A percentile compares a stretch with the other conserved stretches of the same genome.
Conservation (phyloP, 371 early-diverging fungal genomes). For the Zancudomyces culisetae region DNA sequence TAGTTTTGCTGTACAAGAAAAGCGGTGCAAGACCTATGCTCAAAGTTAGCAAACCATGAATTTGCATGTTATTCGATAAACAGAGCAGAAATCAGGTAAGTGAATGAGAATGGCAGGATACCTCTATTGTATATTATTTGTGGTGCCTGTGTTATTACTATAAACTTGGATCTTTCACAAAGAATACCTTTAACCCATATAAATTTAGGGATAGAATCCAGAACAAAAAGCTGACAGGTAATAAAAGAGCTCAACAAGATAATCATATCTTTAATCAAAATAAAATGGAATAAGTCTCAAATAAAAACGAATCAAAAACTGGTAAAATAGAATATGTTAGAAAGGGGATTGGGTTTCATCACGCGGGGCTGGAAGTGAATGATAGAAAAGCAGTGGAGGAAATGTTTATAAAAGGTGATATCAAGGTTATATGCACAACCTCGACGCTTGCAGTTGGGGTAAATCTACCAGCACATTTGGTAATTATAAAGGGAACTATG, state of each 20-base stretch:
- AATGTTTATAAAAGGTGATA: not conserved
- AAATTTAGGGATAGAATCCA: no score
- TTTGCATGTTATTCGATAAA: not conserved
- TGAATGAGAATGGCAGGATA: no score
- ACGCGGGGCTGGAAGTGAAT: conserved; percentile 1
- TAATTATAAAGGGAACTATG: conserved; percentile 3
- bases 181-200: no score
- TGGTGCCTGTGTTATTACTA: no score
- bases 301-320: no score
- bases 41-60: not conserved
- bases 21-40: not conserved
- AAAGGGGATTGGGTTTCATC: conserved; percentile 2
- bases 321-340: not conserved
- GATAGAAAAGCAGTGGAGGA: conserved; percentile 1
- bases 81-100: no score
- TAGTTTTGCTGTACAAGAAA: conserved; percentile 6
- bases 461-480: conserved; percentile 5
- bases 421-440: not conserved
- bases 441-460: not conserved
- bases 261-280: no score
- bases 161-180: no score
- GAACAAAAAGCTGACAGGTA: conserved; percentile 1
- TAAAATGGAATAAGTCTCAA: no score
- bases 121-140: no score
- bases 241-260: no score